Evolutionary conservation across 2,329 filamentous ascomycete species (phyloP).

Genomic region (Ciborinia camelliae): DNA sequence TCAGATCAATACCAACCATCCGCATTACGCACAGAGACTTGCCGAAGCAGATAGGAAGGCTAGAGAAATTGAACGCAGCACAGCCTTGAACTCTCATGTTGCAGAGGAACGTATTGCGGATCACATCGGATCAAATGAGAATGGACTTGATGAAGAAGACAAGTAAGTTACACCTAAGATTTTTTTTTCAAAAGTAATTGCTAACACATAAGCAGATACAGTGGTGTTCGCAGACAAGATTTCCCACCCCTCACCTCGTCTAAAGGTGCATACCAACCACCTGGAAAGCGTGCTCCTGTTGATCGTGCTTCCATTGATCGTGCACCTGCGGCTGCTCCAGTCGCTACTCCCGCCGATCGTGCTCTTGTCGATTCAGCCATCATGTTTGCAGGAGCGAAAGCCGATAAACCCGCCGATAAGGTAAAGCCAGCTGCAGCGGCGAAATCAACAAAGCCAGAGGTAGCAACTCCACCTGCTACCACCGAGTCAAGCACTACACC

Average conservation of each 20-base stretch:
- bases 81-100: slow-evolving; percentile 73
- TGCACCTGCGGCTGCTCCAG: slow-evolving; percentile 46
- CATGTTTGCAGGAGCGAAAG: slow-evolving; percentile 73
- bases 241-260: slow-evolving; percentile 59
- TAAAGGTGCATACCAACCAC: slow-evolving; percentile 81
- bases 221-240: slow-evolving; percentile 78
- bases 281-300: slow-evolving; percentile 77
- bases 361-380: slow-evolving; percentile 79
- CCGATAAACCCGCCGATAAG: slow-evolving; percentile 33
- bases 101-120: slow-evolving; percentile 83
- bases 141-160: slow-evolving; percentile 81
- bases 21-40: slow-evolving; percentile 73
- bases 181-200: not conserved
- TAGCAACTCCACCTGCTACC: slow-evolving; percentile 34
- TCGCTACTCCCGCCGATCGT: slow-evolving; percentile 1
- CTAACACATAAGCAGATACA: slow-evolving; percentile 60
- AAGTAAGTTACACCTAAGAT: slow-evolving; percentile 58
- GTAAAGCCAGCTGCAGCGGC: slow-evolving; percentile 32
- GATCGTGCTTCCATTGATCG: slow-evolving; percentile 70
- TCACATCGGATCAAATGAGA: slow-evolving; percentile 59
- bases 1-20: slow-evolving; percentile 77
- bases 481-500: slow-evolving; percentile 29
- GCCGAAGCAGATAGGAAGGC: slow-evolving; percentile 80
- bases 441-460: slow-evolving; percentile 30
- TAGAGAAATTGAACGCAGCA: slow-evolving; percentile 80